A percentile compares a stretch with the other conserved stretches of the same genome.
Evolutionary conservation across 345 rosid species (phyloP).

Genomic region (Theobroma cacao): DNA sequence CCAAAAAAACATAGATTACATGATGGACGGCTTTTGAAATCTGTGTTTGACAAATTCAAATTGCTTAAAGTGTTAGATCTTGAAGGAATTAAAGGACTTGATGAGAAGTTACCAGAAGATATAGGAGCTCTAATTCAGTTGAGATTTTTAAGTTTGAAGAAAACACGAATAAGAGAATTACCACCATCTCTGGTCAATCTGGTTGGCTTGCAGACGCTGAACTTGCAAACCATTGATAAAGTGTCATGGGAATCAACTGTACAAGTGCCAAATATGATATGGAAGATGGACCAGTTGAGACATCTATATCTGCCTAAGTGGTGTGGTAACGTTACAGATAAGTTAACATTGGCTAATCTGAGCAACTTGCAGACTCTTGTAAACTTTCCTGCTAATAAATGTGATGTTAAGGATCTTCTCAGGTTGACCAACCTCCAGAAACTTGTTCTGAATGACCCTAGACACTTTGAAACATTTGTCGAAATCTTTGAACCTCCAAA

Average conservation of each 20-base stretch:
- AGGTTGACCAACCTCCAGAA: constrained; percentile 10
- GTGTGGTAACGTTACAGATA: constrained; percentile 3
- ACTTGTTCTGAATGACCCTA: constrained; percentile 17
- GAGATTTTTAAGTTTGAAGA: constrained; percentile 19
- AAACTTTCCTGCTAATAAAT: constrained; percentile 18
- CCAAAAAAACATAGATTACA: constrained; percentile 9
- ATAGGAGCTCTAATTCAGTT: constrained; percentile 11
- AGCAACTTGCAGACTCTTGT: constrained; percentile 20
- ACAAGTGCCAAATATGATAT: constrained; percentile 11
- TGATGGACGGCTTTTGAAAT: neutral
- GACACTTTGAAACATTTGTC: constrained; percentile 14
- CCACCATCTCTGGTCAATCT: constrained; percentile 11
- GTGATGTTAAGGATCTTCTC: constrained; percentile 14
- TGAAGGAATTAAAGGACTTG: constrained; percentile 20
- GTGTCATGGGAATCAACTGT: constrained; percentile 23
- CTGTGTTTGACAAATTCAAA: constrained; percentile 15
- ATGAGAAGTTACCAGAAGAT: constrained; percentile 14
- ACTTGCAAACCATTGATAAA: constrained; percentile 16
- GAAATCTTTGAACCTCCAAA: constrained; percentile 18
- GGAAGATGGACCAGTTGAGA: constrained; percentile 17
- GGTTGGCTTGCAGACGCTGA: constrained; percentile 10
- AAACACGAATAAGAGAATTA: constrained; percentile 11
- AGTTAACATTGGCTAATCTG: constrained; percentile 8
- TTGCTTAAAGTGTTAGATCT: constrained; percentile 16
- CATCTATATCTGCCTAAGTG: constrained; percentile 22